Percentiles rank a stretch among this genome's conserved stretches.
Conservation (phyloP, 140 eudicot species). For the Anethum foeniculum region DNA sequence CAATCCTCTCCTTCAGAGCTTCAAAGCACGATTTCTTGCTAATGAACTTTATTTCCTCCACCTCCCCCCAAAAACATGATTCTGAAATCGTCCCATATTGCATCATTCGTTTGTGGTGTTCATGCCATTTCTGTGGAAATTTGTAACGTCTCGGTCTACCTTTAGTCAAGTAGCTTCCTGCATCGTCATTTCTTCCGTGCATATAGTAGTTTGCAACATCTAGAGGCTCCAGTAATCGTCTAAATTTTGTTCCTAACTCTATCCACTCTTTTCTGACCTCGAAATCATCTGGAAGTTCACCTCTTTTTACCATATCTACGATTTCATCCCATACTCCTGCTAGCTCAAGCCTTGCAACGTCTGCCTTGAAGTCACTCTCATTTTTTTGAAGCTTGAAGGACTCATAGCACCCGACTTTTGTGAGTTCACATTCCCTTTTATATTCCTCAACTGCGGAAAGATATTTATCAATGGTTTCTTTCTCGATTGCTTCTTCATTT, state of each 20-base stretch:
- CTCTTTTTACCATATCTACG: constrained; percentile 38
- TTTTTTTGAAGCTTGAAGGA: constrained; percentile 40
- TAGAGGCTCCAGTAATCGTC: constrained; percentile 43
- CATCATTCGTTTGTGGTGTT: constrained; percentile 29
- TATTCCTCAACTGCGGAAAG: constrained; percentile 26
- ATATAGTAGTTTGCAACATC: constrained; percentile 50
- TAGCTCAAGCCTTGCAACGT: constrained; percentile 34
- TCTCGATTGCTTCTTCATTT: constrained; percentile 28
- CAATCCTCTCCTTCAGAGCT: constrained; percentile 23
- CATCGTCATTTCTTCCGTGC: constrained; percentile 36
- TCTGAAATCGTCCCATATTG: constrained; percentile 22
- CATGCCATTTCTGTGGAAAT: constrained; percentile 42
- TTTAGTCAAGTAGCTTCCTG: constrained; percentile 40
- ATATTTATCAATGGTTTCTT: constrained; percentile 18
- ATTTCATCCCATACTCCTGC: constrained; percentile 62
- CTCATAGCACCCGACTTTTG: constrained; percentile 42
- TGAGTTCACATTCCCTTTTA: constrained; percentile 23
- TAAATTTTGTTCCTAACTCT: constrained; percentile 38
- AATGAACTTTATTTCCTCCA: constrained; percentile 32
- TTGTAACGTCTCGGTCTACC: constrained; percentile 43
- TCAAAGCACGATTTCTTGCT: constrained; percentile 12
- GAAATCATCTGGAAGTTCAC: constrained; percentile 47
- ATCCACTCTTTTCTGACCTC: constrained; percentile 51
- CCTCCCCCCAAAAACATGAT: constrained; percentile 48
- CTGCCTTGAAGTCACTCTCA: constrained; percentile 30